Conservation (phyloP, 331 rosid species). For the Cydonia oblonga region DNA sequence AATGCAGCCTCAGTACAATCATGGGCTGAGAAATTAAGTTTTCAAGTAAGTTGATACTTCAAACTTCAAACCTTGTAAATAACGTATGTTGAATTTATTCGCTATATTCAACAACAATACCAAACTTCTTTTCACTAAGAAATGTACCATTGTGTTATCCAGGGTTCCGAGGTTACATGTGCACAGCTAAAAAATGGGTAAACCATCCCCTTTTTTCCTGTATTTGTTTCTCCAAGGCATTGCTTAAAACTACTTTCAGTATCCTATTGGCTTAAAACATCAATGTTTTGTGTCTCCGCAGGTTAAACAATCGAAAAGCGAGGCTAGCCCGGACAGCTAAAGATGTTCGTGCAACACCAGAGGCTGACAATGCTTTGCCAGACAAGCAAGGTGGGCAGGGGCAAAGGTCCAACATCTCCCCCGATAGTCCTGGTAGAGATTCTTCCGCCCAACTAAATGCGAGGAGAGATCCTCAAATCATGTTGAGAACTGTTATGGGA, state of each 20-base stretch:
- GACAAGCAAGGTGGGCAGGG: conserved; percentile 45
- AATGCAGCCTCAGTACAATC: conserved; percentile 54
- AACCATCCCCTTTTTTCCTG: conserved; percentile 11
- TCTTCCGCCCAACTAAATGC: conserved; percentile 19
- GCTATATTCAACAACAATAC: background rate
- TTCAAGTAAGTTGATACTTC: conserved; percentile 43
- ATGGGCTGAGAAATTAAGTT: conserved; percentile 82
- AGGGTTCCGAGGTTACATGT: conserved; percentile 82
- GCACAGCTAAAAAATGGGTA: conserved; percentile 92
- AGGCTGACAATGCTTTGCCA: conserved; percentile 29
- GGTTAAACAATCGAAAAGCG: conserved; percentile 95
- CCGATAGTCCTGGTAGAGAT: conserved; percentile 41
- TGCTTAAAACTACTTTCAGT: background rate
- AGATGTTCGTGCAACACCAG: conserved; percentile 46
- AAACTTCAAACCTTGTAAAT: background rate
- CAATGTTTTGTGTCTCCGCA: conserved; percentile 14
- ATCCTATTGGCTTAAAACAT: background rate
- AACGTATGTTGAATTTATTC: background rate
- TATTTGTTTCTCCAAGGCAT: background rate
- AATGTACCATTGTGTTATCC: conserved; percentile 31
- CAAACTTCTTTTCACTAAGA: conserved; percentile 15
- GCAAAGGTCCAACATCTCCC: conserved; percentile 31
- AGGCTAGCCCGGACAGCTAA: conserved; percentile 78
- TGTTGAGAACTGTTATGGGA: conserved; percentile 11
- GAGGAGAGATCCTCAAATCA: conserved; percentile 31